phyloP scores from a whole-genome alignment of 441 rosid genomes.

The Arabidopsis hybrid region DNA sequence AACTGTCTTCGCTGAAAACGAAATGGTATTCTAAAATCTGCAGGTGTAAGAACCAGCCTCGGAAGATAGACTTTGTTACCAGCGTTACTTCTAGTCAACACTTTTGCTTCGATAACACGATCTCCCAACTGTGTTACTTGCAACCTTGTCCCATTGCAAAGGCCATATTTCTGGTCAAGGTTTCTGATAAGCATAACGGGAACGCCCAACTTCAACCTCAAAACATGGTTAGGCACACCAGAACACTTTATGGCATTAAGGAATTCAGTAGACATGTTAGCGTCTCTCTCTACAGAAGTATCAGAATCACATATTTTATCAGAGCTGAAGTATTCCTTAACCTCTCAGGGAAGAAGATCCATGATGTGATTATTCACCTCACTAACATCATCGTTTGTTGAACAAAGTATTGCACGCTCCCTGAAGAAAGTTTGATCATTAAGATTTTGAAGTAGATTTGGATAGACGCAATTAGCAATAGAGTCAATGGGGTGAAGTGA shows the following conservation, averaged over 20 bases:
- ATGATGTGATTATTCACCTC: not conserved
- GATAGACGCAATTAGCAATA: not conserved
- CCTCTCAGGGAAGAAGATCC: not conserved
- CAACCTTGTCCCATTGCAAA: not conserved
- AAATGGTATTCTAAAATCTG: not conserved
- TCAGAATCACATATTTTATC: not conserved
- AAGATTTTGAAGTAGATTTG: not conserved
- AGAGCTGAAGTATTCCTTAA: not conserved
- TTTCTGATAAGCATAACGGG: not conserved
- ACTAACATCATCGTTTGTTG: not conserved
- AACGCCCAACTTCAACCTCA: not conserved
- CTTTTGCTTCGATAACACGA: not conserved
- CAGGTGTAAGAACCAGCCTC: not conserved
- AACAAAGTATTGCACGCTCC: not conserved
- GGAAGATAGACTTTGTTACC: constrained; percentile 3
- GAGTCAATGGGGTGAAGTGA: not conserved
- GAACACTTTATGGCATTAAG: not conserved
- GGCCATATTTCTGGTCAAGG: not conserved
- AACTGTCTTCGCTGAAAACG: not conserved
- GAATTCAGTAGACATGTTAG: not conserved
- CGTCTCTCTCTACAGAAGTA: not conserved
- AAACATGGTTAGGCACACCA: not conserved
- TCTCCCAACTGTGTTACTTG: not conserved
- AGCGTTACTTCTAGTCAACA: not conserved
- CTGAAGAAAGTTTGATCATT: not conserved